Percentiles rank a stretch among this genome's conserved stretches.
phyloP scores from a whole-genome alignment of 495 filamentous ascomycete species.

The Aspergillus funiculosus region DNA sequence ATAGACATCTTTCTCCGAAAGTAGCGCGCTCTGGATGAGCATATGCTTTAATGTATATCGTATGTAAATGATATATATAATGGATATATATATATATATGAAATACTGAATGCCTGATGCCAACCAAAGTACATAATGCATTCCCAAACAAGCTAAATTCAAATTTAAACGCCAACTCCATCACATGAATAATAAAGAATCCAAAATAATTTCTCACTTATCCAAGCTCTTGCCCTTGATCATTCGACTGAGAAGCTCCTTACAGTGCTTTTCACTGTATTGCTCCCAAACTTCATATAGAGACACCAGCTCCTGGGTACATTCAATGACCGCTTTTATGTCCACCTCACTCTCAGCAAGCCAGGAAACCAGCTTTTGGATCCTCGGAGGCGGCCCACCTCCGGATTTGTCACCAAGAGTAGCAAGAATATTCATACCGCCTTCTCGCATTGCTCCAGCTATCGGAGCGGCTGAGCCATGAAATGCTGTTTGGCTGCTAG shows the following conservation, averaged over 20 bases:
- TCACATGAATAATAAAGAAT: not conserved
- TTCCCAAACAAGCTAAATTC: not conserved
- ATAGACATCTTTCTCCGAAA: too few species aligned
- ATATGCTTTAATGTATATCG: too few species aligned
- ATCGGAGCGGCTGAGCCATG: constrained; percentile 39
- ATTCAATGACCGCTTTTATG: constrained; percentile 86
- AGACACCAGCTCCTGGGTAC: constrained; percentile 90
- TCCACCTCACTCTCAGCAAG: constrained; percentile 90
- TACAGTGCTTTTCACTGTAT: constrained; percentile 78
- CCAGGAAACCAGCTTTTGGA: constrained; percentile 75
- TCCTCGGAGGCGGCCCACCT: constrained; percentile 43
- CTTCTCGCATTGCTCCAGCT: constrained; percentile 37
- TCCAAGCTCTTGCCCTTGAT: constrained; percentile 79
- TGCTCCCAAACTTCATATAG: constrained; percentile 90
- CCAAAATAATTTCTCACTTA: constrained; percentile 43
- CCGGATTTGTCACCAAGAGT: constrained; percentile 34
- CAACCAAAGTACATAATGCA: too few species aligned
- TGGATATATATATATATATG: too few species aligned
- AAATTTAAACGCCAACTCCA: not conserved
- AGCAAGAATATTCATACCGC: constrained; percentile 37
- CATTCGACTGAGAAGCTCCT: constrained; percentile 73
- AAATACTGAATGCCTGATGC: too few species aligned
- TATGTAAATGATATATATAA: too few species aligned
- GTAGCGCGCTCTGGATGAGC: too few species aligned
- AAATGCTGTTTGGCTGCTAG: constrained; percentile 42